Conservation (phyloP, 2,329 filamentous ascomycete genomes). For the Gnomoniopsis sp. region DNA sequence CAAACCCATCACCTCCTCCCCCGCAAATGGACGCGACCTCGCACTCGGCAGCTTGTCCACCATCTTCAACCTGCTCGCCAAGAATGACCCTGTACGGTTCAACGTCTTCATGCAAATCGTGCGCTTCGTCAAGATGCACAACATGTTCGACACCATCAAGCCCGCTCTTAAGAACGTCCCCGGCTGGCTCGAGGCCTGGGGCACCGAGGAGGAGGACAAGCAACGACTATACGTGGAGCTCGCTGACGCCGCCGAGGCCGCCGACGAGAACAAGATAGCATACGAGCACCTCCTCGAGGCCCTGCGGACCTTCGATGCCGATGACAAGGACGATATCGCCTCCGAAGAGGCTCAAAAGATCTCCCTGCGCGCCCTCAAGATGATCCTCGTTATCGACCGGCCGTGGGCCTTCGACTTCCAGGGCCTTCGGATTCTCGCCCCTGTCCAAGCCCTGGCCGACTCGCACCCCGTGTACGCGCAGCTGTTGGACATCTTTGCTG, state of each 20-base stretch:
- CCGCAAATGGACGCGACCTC: constrained; percentile 78
- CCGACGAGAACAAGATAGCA: constrained; percentile 66
- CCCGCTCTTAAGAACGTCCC: constrained; percentile 81
- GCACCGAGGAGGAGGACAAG: constrained; percentile 74
- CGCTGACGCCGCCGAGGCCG: constrained; percentile 74
- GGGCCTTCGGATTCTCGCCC: constrained; percentile 76
- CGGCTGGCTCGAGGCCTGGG: constrained; percentile 79
- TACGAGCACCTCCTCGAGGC: constrained; percentile 67
- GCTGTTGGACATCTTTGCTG: constrained; percentile 90
- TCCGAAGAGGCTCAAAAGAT: constrained; percentile 60
- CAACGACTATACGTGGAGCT: constrained; percentile 83
- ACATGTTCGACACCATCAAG: constrained; percentile 79
- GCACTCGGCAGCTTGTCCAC: constrained; percentile 89
- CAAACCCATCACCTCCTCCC: constrained; percentile 81
- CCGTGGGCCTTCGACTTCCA: constrained; percentile 63
- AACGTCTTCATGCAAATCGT: constrained; percentile 89
- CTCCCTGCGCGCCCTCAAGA: constrained; percentile 54
- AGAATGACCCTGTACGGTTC: constrained; percentile 75
- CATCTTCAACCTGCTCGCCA: constrained; percentile 88
- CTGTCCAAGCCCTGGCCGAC: constrained; percentile 81
- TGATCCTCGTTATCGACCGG: constrained; percentile 48
- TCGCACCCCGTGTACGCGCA: constrained; percentile 84
- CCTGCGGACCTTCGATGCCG: constrained; percentile 56
- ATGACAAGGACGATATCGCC: constrained; percentile 51
- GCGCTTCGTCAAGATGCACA: constrained; percentile 71